A percentile compares a stretch with the other conserved stretches of the same genome.
Evolutionary conservation across 176 grass and related monocot genomes (phyloP).

Genomic region (Bromus sterilis): DNA sequence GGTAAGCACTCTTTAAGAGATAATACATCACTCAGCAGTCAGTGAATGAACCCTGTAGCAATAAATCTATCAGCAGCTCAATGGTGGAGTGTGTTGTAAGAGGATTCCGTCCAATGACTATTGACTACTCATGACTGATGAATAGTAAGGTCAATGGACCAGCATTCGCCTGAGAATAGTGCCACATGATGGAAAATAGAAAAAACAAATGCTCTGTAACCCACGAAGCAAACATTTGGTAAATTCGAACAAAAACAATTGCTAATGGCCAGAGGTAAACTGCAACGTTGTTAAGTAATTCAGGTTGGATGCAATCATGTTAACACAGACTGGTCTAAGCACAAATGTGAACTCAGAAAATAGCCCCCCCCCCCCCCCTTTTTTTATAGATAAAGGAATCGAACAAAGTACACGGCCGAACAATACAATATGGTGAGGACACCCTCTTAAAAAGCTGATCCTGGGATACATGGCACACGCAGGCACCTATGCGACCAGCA

Average conservation of each 20-base stretch:
- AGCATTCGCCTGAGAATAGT: too few relatives aligned
- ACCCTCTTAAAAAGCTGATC: too few relatives aligned
- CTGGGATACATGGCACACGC: too few relatives aligned
- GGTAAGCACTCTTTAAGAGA: neutral
- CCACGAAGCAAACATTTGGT: neutral
- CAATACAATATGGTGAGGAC: too few relatives aligned
- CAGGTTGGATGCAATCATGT: neutral
- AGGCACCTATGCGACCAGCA: too few relatives aligned
- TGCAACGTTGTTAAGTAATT: neutral
- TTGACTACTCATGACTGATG: neutral
- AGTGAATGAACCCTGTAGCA: neutral
- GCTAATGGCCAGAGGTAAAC: neutral
- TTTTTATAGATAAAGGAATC: too few relatives aligned
- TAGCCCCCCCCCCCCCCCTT: too few relatives aligned
- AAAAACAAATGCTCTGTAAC: neutral
- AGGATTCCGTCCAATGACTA: neutral
- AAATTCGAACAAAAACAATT: neutral
- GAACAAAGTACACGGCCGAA: too few relatives aligned
- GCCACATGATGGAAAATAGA: neutral
- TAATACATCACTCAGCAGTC: neutral
- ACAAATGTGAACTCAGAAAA: neutral
- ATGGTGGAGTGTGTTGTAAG: neutral
- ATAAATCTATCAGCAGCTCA: neutral
- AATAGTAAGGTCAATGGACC: neutral
- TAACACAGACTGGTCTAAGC: neutral